Conservation (phyloP, 2,329 filamentous ascomycete genomes). For the Colletotrichum lupini region DNA sequence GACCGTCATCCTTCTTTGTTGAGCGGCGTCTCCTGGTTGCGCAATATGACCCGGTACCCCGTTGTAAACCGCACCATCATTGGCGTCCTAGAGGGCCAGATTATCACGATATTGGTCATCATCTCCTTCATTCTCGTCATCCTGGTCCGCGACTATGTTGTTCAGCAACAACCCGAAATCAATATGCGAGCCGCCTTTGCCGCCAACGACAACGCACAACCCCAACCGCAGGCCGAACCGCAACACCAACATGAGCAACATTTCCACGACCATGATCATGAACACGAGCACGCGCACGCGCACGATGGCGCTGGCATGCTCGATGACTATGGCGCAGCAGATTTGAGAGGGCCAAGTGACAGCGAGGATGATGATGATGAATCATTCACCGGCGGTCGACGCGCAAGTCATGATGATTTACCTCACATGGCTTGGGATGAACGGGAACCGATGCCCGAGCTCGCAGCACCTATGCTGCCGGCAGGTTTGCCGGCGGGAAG, state of each 20-base stretch:
- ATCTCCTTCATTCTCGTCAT: constrained; percentile 97
- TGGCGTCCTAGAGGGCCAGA: constrained; percentile 88
- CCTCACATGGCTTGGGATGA: constrained; percentile 18
- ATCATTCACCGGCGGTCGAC: not conserved
- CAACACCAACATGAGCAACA: constrained; percentile 14
- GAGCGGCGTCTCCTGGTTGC: constrained; percentile 67
- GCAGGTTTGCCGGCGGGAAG: not conserved
- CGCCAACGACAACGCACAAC: constrained; percentile 25
- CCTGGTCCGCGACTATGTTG: constrained; percentile 95
- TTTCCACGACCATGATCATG: constrained; percentile 25
- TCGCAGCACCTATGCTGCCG: not conserved
- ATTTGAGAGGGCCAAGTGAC: constrained; percentile 11
- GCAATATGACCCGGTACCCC: constrained; percentile 74
- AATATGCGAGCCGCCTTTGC: constrained; percentile 78
- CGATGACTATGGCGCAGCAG: not conserved
- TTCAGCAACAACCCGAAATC: constrained; percentile 94
- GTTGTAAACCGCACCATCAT: constrained; percentile 83
- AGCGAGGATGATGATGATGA: constrained; percentile 24
- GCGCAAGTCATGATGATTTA: constrained; percentile 7
- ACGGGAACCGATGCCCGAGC: constrained; percentile 1
- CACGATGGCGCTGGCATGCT: not conserved
- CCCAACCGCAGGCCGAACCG: constrained; percentile 7
- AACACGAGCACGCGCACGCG: constrained; percentile 14
- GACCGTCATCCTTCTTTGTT: constrained; percentile 58
- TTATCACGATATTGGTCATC: constrained; percentile 92